Evolutionary conservation across 306 rosid species (phyloP).

Genomic region (Prinsepia uniflora): DNA sequence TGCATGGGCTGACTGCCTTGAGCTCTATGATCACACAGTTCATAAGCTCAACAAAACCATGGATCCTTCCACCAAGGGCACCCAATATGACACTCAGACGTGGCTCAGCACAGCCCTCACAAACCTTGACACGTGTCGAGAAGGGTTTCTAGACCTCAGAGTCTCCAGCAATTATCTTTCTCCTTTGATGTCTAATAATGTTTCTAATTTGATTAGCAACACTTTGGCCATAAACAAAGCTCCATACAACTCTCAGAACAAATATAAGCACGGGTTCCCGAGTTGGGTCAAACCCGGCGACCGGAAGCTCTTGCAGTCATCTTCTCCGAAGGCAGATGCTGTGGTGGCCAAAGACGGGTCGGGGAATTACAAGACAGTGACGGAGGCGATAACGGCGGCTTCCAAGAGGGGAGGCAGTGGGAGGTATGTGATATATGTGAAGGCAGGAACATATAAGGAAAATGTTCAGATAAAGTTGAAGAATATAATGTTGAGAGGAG

Average conservation of each 20-base stretch:
- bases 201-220: conserved; percentile 55
- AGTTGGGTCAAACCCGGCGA: conserved; percentile 71
- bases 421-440: conserved; percentile 75
- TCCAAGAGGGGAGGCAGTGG: conserved; percentile 41
- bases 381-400: conserved; percentile 46
- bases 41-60: conserved; percentile 45
- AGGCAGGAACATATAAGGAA: conserved; percentile 66
- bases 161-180: conserved; percentile 31
- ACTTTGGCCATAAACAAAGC: conserved; percentile 53
- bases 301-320: conserved; percentile 55
- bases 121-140: conserved; percentile 64
- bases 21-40: conserved; percentile 52
- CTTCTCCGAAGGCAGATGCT: conserved; percentile 46
- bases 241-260: conserved; percentile 11
- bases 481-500: conserved; percentile 76
- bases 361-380: conserved; percentile 51
- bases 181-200: conserved; percentile 55
- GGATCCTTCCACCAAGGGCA: conserved; percentile 23
- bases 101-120: conserved; percentile 81
- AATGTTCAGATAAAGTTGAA: conserved; percentile 46
- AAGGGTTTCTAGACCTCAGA: conserved; percentile 56
- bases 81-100: conserved; percentile 48
- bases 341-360: conserved; percentile 84
- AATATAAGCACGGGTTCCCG: conserved; percentile 47
- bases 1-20: conserved; percentile 70